Percentiles rank a stretch among this genome's conserved stretches.
Evolutionary conservation across 805 yeast species (phyloP).

Genomic region (Komagataella pseudopastoris): DNA sequence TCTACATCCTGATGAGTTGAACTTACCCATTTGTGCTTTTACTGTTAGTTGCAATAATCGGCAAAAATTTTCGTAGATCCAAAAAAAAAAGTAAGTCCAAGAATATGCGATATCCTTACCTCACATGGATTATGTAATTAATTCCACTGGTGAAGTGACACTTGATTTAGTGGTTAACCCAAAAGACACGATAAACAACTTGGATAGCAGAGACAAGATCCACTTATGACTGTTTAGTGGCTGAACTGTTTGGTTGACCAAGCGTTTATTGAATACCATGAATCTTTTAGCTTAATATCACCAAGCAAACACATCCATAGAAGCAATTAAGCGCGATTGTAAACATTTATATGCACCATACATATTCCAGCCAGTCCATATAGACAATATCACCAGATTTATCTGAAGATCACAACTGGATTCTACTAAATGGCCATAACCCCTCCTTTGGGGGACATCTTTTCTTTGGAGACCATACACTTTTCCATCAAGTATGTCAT

Average conservation of each 20-base stretch:
- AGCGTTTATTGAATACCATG: no score
- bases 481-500: background rate
- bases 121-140: background rate
- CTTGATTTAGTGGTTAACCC: background rate
- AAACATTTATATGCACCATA: background rate
- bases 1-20: background rate
- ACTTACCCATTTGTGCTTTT: background rate
- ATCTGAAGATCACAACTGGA: background rate
- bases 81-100: background rate
- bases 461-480: background rate
- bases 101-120: background rate
- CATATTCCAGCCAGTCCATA: background rate
- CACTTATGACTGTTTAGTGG: no score
- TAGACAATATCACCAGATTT: no score
- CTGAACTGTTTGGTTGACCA: no score
- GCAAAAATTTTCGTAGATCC: background rate
- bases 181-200: no score
- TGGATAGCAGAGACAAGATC: no score
- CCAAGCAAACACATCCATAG: no score
- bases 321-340: background rate
- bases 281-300: no score
- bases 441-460: background rate
- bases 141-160: background rate
- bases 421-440: background rate
- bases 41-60: background rate